Conservation (phyloP, 345 rosid genomes). For the Mallotus nudiflorus region DNA sequence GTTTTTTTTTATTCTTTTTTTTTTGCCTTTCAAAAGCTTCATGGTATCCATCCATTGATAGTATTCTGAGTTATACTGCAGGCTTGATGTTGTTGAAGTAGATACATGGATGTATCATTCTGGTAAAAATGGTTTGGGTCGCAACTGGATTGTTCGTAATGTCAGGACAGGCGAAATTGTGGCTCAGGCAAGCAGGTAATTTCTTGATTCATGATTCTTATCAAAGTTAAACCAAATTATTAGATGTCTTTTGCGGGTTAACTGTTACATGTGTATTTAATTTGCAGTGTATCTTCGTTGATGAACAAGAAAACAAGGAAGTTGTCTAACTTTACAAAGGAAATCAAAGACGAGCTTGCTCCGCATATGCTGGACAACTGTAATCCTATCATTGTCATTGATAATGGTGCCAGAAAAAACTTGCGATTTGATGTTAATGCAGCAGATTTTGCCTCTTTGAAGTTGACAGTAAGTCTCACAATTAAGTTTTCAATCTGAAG, state of each 20-base stretch:
- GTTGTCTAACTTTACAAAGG: constrained; percentile 14
- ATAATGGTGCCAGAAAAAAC: neutral
- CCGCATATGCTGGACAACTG: constrained; percentile 12
- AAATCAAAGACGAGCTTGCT: constrained; percentile 17
- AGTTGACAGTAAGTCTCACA: constrained; percentile 7
- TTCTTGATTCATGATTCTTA: too few species aligned
- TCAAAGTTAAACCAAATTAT: too few species aligned
- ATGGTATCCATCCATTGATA: neutral
- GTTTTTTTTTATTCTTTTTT: too few species aligned
- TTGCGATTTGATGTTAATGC: neutral
- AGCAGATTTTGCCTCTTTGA: constrained; percentile 13
- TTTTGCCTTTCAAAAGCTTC: too few species aligned
- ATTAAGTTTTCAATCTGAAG: too few species aligned
- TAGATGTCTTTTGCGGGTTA: too few species aligned
- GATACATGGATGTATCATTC: constrained; percentile 24
- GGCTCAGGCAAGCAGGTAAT: constrained; percentile 23
- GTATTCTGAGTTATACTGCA: neutral
- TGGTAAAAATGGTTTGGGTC: constrained; percentile 16
- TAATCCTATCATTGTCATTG: constrained; percentile 4
- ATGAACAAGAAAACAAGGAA: constrained; percentile 35
- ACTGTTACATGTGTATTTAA: too few species aligned
- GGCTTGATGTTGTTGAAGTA: constrained; percentile 30
- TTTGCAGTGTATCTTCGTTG: constrained; percentile 23
- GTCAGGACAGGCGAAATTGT: constrained; percentile 18
- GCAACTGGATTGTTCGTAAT: constrained; percentile 23